Evolutionary conservation across 345 rosid genomes (phyloP).

Genomic region (Populus alba): DNA sequence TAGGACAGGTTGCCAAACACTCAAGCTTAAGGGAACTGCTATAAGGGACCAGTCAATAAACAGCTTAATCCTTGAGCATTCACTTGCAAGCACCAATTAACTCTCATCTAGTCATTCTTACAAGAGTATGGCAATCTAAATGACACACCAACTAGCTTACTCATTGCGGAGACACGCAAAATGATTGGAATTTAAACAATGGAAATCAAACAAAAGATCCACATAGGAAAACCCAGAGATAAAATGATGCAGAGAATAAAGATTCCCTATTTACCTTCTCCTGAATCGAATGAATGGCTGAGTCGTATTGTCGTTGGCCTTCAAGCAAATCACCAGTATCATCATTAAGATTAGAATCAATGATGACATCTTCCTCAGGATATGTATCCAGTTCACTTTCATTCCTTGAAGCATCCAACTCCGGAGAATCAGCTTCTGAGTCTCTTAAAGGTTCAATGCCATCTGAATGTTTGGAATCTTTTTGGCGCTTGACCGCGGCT

Average conservation of each 20-base stretch:
- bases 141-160: neutral
- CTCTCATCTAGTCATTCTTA: neutral
- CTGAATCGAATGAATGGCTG: constrained; percentile 90
- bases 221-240: neutral
- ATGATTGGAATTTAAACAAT: neutral
- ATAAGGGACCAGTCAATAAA: neutral
- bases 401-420: constrained; percentile 65
- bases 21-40: constrained; percentile 1
- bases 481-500: constrained; percentile 98
- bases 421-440: constrained; percentile 65
- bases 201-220: neutral
- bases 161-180: neutral
- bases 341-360: constrained; percentile 79
- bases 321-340: constrained; percentile 80
- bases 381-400: constrained; percentile 61
- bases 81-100: neutral
- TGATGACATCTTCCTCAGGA: constrained; percentile 61
- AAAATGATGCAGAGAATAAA: constrained; percentile 1
- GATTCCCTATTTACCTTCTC: constrained; percentile 61
- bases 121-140: neutral
- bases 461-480: constrained; percentile 70
- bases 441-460: constrained; percentile 64
- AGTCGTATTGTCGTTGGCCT: constrained; percentile 97
- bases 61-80: neutral
- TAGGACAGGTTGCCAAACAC: neutral